Conservation (phyloP, 345 rosid species). For the Pistacia integerrima region DNA sequence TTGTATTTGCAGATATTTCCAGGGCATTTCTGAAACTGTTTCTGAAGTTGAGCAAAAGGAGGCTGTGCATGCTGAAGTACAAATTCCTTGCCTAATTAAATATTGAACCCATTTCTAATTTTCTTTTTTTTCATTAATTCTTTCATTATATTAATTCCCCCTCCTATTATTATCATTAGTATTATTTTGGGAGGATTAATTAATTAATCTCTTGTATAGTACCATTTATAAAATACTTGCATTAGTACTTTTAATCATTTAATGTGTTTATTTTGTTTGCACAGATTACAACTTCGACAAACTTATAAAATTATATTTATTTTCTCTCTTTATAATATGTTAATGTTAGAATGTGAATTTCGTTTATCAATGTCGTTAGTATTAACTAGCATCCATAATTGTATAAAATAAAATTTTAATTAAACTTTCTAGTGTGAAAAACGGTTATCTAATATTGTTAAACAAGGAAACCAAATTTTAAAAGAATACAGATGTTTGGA, state of each 20-base stretch:
- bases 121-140: slow-evolving; percentile 6
- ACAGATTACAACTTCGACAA: not conserved
- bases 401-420: too few species aligned
- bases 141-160: not conserved
- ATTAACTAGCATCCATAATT: too few species aligned
- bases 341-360: too few species aligned
- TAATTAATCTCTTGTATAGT: not conserved
- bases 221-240: not conserved
- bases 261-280: too few species aligned
- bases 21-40: slow-evolving; percentile 53
- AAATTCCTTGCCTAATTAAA: not conserved
- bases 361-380: too few species aligned
- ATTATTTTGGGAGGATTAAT: not conserved
- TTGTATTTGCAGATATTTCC: slow-evolving; percentile 50
- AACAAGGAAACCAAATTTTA: too few species aligned
- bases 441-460: too few species aligned
- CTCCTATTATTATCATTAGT: not conserved
- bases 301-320: not conserved
- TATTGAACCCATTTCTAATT: not conserved
- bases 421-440: too few species aligned
- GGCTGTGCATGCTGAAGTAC: slow-evolving; percentile 67
- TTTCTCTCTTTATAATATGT: not conserved
- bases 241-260: too few species aligned
- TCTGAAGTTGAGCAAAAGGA: slow-evolving; percentile 61
- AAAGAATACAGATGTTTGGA: too few species aligned